A percentile compares a stretch with the other conserved stretches of the same genome.
phyloP scores from a whole-genome alignment of 2,329 filamentous ascomycete species.

The Metarhizium brunneum region DNA sequence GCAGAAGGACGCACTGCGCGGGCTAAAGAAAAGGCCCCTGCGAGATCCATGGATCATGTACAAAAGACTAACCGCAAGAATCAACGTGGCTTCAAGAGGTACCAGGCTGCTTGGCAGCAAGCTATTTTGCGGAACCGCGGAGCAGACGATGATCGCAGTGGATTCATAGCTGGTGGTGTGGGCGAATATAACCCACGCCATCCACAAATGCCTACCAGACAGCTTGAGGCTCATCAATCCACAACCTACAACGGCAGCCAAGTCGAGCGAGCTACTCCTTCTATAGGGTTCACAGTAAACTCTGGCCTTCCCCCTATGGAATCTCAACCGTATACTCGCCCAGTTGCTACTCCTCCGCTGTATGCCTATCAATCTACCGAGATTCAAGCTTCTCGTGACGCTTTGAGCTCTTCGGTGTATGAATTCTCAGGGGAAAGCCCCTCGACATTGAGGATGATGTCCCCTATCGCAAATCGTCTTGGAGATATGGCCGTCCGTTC shows the following conservation, averaged over 20 bases:
- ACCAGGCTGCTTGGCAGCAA: constrained; percentile 31
- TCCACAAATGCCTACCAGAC: constrained; percentile 2
- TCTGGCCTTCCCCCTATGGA: neutral
- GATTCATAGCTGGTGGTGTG: constrained; percentile 8
- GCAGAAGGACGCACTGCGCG: neutral
- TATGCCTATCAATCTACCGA: neutral
- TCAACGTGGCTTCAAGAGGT: constrained; percentile 37
- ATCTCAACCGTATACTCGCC: constrained; percentile 4
- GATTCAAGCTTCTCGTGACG: constrained; percentile 8
- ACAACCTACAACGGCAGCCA: constrained; percentile 1
- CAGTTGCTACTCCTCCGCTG: neutral
- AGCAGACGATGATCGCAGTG: constrained; percentile 8
- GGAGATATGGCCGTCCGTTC: constrained; percentile 38
- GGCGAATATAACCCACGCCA: constrained; percentile 4
- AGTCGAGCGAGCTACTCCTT: constrained; percentile 1
- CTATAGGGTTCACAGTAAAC: constrained; percentile 5
- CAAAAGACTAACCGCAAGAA: constrained; percentile 21
- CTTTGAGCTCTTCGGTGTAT: constrained; percentile 17
- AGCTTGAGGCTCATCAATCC: constrained; percentile 2
- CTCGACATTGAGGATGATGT: constrained; percentile 4
- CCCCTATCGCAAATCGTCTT: constrained; percentile 13
- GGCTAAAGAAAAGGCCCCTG: constrained; percentile 10
- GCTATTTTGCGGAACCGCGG: constrained; percentile 24
- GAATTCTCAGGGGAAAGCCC: constrained; percentile 10
- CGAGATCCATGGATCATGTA: constrained; percentile 12